Evolutionary conservation across 306 rosid species (phyloP), one percentile per base, ranked within the genome.

Genomic region (Herpetospermum pedunculosum): DNA sequence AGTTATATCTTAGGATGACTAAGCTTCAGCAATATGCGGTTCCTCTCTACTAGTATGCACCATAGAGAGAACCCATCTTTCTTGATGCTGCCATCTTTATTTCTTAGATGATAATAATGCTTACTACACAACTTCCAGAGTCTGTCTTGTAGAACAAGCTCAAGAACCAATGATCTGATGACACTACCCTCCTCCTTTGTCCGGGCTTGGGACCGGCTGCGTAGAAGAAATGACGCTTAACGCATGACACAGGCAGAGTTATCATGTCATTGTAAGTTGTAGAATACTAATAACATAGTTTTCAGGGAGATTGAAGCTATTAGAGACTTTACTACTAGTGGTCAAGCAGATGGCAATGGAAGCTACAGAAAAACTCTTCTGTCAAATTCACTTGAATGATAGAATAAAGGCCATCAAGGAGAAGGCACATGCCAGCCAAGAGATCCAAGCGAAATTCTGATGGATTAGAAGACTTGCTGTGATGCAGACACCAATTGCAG

Each of bases 121-220:
- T 67, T 5, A 67, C 72, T 67, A 8, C n/a, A 11, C 32, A 38
- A 63, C 44, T 60, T 63, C 8, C 41, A 1, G 46, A 37, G 13
- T 62, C 26, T 32, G 69, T 30, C 26, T 32, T 59, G 11, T 34
- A 62, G 29, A 63, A 34, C 29, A 64, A 64, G 70, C 29, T 64
- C 26, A 67, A 37, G 52, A 67, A 21, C 52, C 72, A 67, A 67
- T 40, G 19, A 23, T 67, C 72, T 40, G 72, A 67, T 41, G 52
- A 60, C 25, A 60, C 69, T 23, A 11, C 75, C 80, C 70, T 69
- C 70, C 72, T 77, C 80, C 74, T 70, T 58, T 25, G 2, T 58
- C 76, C 80, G 80, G 80, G 80, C 80, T 71, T 46, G 80, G 77
- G 80, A 70, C 76, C 80, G 80, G 80, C 76, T 70, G 80, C 44